phyloP scores from a whole-genome alignment of 2,329 filamentous ascomycete species.

The Sphaerostilbella broomeana region DNA sequence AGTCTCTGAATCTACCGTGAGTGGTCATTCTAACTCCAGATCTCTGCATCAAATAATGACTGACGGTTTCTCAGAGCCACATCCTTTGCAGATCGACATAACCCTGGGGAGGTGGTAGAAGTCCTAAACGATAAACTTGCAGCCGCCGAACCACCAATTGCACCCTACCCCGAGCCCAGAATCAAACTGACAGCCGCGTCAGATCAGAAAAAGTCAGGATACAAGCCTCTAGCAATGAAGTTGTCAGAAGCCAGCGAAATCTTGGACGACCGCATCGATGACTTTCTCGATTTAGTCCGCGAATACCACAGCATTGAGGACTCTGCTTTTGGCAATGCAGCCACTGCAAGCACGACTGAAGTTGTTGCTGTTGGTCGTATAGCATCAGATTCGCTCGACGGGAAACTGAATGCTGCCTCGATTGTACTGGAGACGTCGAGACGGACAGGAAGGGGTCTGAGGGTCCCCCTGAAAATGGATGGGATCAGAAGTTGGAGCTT shows the following conservation, averaged over 20 bases:
- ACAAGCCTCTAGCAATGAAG: conserved; percentile 93
- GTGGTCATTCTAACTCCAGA: conserved; percentile 8
- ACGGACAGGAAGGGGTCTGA: conserved; percentile 71
- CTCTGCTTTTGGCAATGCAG: conserved; percentile 78
- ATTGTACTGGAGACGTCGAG: conserved; percentile 84
- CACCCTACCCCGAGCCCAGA: conserved; percentile 66
- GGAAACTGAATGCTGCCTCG: conserved; percentile 77
- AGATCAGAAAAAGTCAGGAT: conserved; percentile 83
- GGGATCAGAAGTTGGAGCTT: conserved; percentile 66
- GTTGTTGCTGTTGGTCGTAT: conserved; percentile 88
- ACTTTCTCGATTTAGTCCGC: conserved; percentile 69
- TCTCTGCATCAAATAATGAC: neutral
- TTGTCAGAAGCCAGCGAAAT: conserved; percentile 87
- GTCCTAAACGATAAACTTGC: conserved; percentile 71
- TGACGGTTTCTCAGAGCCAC: conserved; percentile 17
- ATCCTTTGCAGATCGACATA: conserved; percentile 65
- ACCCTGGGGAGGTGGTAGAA: conserved; percentile 76
- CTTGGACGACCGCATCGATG: conserved; percentile 90
- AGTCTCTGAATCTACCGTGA: conserved; percentile 25
- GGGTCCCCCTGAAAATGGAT: conserved; percentile 73
- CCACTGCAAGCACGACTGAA: conserved; percentile 75
- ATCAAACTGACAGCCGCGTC: conserved; percentile 81
- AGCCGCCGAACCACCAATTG: conserved; percentile 60
- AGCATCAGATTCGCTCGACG: conserved; percentile 79
- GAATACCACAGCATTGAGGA: conserved; percentile 71